phyloP scores from a whole-genome alignment of 1,284 basidiomycete species.

The Ustilago crameri region DNA sequence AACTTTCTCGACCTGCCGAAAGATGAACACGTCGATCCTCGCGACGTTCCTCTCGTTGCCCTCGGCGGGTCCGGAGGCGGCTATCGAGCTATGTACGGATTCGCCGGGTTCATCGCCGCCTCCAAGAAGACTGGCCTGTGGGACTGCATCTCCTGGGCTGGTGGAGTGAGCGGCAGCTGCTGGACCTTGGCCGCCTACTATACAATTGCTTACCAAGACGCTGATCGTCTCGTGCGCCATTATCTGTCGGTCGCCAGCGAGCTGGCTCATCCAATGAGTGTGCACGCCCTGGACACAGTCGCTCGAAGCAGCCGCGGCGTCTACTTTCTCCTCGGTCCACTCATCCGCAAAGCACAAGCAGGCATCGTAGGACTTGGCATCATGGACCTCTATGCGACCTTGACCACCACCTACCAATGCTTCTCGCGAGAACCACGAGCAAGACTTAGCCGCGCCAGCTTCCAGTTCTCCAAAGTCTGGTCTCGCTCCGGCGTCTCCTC shows the following conservation, averaged over 20 bases:
- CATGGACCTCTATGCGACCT: slow-evolving; percentile 66
- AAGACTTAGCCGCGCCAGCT: slow-evolving; percentile 56
- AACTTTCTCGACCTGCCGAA: slow-evolving; percentile 44
- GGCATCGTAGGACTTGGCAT: slow-evolving; percentile 60
- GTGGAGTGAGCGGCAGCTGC: slow-evolving; percentile 67
- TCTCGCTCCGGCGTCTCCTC: slow-evolving; percentile 38
- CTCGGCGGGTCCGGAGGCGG: slow-evolving; percentile 68
- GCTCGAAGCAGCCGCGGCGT: slow-evolving; percentile 57
- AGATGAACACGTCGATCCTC: slow-evolving; percentile 63
- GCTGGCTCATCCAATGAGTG: slow-evolving; percentile 61
- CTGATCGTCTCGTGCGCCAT: slow-evolving; percentile 51
- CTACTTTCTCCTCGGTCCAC: slow-evolving; percentile 62
- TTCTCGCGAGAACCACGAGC: slow-evolving; percentile 53
- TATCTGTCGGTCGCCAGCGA: slow-evolving; percentile 58
- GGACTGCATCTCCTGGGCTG: slow-evolving; percentile 62
- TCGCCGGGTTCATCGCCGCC: slow-evolving; percentile 57
- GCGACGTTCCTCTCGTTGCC: slow-evolving; percentile 66
- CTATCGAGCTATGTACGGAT: slow-evolving; percentile 65
- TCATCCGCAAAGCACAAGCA: slow-evolving; percentile 57
- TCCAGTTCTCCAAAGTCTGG: slow-evolving; percentile 64
- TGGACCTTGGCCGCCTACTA: slow-evolving; percentile 66
- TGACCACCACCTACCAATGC: slow-evolving; percentile 58
- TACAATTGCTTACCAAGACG: slow-evolving; percentile 49
- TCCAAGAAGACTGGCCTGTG: slow-evolving; percentile 60
- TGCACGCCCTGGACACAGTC: slow-evolving; percentile 59